Evolutionary conservation across 2,329 filamentous ascomycete genomes (phyloP).

Genomic region (Trichoderma koningiopsis): DNA sequence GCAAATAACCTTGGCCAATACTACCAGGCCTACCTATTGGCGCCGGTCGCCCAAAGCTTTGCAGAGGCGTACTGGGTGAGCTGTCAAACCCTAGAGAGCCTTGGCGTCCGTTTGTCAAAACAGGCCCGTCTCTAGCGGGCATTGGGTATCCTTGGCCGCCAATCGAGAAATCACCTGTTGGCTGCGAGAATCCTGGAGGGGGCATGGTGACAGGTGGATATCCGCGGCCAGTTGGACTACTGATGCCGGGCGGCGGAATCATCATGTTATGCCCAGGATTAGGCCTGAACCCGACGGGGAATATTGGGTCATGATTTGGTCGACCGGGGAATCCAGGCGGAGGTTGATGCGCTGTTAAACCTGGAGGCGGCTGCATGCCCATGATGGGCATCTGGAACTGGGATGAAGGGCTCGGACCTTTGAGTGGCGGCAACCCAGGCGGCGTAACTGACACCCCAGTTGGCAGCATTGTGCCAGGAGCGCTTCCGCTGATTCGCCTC

Average conservation of each 20-base stretch:
- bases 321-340: conserved; percentile 59
- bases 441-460: conserved; percentile 58
- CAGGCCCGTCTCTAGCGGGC: conserved; percentile 36
- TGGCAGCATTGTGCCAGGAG: conserved; percentile 35
- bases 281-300: conserved; percentile 51
- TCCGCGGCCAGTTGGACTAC: conserved; percentile 46
- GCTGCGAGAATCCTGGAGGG: conserved; percentile 43
- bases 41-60: conserved; percentile 78
- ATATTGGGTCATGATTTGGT: conserved; percentile 56
- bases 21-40: conserved; percentile 89
- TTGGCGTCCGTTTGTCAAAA: conserved; percentile 69
- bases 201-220: conserved; percentile 45
- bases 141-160: conserved; percentile 37
- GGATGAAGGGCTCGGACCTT: conserved; percentile 45
- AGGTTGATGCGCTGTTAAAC: conserved; percentile 41
- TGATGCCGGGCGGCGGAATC: conserved; percentile 56
- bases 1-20: conserved; percentile 57
- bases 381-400: conserved; percentile 58
- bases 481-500: conserved; percentile 62
- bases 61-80: conserved; percentile 54
- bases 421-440: conserved; percentile 41
- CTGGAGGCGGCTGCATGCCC: conserved; percentile 53
- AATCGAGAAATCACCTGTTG: conserved; percentile 37
- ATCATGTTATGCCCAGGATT: conserved; percentile 49
- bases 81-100: conserved; percentile 70